These are phyloP conservation scores for Pleurotus citrinopileatus DNA, from an alignment of 768 basidiomycete genomes.

Conservation along the genomic window DNA sequence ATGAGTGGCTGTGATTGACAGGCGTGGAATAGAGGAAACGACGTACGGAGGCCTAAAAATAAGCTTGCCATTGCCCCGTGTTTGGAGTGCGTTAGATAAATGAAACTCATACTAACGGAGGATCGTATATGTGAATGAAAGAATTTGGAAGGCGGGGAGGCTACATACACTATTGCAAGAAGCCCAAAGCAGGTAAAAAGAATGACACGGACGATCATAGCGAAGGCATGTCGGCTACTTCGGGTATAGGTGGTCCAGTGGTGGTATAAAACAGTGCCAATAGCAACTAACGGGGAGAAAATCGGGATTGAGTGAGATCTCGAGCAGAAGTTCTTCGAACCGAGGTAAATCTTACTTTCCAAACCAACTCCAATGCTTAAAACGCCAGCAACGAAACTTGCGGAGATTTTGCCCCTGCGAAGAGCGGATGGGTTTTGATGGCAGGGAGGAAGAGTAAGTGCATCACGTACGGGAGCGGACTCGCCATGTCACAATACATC, in stretches of 20 bases:
- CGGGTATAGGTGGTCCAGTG: neutral
- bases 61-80: neutral
- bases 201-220: slow-evolving; percentile 3
- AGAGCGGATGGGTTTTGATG: neutral
- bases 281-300: neutral
- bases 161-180: neutral
- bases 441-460: neutral
- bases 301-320: neutral
- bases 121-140: neutral
- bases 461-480: neutral
- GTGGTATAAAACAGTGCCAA: neutral
- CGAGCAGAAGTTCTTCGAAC: neutral
- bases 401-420: slow-evolving; percentile 3
- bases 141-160: neutral
- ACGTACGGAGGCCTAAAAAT: slow-evolving; percentile 1
- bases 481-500: neutral
- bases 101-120: neutral
- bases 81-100: slow-evolving; percentile 1
- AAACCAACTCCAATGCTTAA: neutral
- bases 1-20: neutral
- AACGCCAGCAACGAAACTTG: neutral
- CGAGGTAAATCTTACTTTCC: neutral
- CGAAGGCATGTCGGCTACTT: neutral
- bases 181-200: slow-evolving; percentile 1
- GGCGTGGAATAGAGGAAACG: neutral